A percentile compares a stretch with the other conserved stretches of the same genome.
Conservation (phyloP, 2,329 filamentous ascomycete genomes). For the Cladosporium sp. region DNA sequence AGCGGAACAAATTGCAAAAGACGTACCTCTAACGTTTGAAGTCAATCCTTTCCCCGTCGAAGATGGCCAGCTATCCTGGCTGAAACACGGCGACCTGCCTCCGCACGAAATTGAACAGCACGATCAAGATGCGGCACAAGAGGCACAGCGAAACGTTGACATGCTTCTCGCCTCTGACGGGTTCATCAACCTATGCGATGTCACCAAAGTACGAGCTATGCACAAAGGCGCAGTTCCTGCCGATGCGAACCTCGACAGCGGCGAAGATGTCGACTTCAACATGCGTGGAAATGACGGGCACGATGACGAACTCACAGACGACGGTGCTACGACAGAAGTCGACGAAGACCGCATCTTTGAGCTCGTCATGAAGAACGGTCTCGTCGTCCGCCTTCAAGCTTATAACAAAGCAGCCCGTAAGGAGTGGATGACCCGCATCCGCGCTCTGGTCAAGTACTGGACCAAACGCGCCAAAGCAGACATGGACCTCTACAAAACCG, state of each 20-base stretch:
- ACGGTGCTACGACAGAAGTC: slow-evolving; percentile 49
- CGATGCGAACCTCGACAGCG: slow-evolving; percentile 48
- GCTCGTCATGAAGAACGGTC: slow-evolving; percentile 55
- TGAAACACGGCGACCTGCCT: slow-evolving; percentile 36
- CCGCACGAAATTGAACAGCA: slow-evolving; percentile 29
- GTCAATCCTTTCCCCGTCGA: slow-evolving; percentile 56
- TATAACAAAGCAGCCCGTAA: slow-evolving; percentile 54
- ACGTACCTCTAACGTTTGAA: slow-evolving; percentile 57
- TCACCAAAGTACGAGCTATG: slow-evolving; percentile 54
- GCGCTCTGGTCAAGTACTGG: slow-evolving; percentile 58
- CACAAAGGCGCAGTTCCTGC: slow-evolving; percentile 47
- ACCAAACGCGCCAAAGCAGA: slow-evolving; percentile 52
- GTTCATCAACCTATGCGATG: slow-evolving; percentile 57
- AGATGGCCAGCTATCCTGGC: slow-evolving; percentile 54
- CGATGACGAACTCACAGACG: slow-evolving; percentile 35
- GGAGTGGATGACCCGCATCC: slow-evolving; percentile 58
- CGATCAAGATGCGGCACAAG: slow-evolving; percentile 56
- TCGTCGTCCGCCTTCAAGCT: slow-evolving; percentile 54
- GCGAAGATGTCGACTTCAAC: slow-evolving; percentile 53
- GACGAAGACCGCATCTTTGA: slow-evolving; percentile 58
- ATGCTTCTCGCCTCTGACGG: slow-evolving; percentile 58
- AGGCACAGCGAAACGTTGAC: slow-evolving; percentile 54
- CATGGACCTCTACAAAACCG: slow-evolving; percentile 52
- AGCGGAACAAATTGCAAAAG: slow-evolving; percentile 49
- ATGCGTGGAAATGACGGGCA: slow-evolving; percentile 30